Evolutionary conservation across 2,329 filamentous ascomycete species (phyloP).

Genomic region (Fusarium verticillioides): DNA sequence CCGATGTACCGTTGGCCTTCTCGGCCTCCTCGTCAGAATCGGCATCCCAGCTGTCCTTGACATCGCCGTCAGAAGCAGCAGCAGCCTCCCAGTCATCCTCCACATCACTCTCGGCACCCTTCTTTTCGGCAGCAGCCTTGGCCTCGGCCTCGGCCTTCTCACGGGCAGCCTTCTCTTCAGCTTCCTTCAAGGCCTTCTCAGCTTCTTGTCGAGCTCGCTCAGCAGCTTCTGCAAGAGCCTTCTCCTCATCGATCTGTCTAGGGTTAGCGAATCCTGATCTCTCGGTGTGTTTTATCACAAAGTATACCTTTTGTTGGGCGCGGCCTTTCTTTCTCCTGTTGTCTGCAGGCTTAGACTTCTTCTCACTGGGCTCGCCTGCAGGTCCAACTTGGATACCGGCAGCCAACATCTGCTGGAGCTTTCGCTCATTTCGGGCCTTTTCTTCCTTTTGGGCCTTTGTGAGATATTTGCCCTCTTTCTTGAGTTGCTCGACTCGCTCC

Average conservation of each 20-base stretch:
- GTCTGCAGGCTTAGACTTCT: slow-evolving; percentile 82
- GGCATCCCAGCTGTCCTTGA: slow-evolving; percentile 97
- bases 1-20: slow-evolving; percentile 64
- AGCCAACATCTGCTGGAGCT: slow-evolving; percentile 86
- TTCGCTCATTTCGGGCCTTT: slow-evolving; percentile 80
- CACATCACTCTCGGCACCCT: slow-evolving; percentile 67
- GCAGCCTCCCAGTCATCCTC: slow-evolving; percentile 92
- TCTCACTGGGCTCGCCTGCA: slow-evolving; percentile 64
- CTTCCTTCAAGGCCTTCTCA: slow-evolving; percentile 72
- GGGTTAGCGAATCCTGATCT: slow-evolving; percentile 17
- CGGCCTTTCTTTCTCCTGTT: slow-evolving; percentile 82
- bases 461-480: slow-evolving; percentile 87
- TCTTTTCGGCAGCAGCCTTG: slow-evolving; percentile 64
- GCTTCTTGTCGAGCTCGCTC: slow-evolving; percentile 76
- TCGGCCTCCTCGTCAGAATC: slow-evolving; percentile 77
- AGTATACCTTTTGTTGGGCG: slow-evolving; percentile 63
- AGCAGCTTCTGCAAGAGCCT: slow-evolving; percentile 80
- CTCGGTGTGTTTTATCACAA: background rate
- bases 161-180: slow-evolving; percentile 68
- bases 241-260: slow-evolving; percentile 76
- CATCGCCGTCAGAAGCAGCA: slow-evolving; percentile 78
- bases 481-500: slow-evolving; percentile 85
- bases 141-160: slow-evolving; percentile 68
- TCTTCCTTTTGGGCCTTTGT: slow-evolving; percentile 88
- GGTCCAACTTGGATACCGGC: slow-evolving; percentile 79